These are phyloP conservation scores for Oryza meridionalis DNA, from an alignment of 176 grass and related monocot genomes.

Conservation along the genomic window DNA sequence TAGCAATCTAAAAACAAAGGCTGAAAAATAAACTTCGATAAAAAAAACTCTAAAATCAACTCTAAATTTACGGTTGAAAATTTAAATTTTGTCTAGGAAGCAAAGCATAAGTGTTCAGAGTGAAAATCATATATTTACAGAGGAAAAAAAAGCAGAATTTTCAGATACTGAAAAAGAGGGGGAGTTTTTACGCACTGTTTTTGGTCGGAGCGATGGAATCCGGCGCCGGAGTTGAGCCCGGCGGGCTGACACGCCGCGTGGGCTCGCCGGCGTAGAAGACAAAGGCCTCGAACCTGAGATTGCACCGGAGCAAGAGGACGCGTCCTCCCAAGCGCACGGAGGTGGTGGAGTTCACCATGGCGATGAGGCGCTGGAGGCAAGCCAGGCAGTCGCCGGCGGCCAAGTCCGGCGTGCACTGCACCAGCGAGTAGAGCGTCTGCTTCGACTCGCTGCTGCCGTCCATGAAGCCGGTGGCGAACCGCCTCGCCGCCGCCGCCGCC, in stretches of 20 bases:
- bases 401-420: slow-evolving; percentile 43
- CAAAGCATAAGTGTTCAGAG: not conserved
- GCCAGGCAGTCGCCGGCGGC: slow-evolving; percentile 27
- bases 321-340: not conserved
- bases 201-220: no score
- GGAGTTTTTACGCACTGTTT: no score
- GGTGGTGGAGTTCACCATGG: slow-evolving; percentile 32
- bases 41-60: no score
- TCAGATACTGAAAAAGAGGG: no score
- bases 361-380: slow-evolving; percentile 15
- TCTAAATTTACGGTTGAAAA: no score
- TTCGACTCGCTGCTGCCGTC: not conserved
- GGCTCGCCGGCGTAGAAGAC: not conserved
- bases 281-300: not conserved
- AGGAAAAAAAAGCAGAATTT: no score
- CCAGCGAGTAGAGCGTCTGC: not conserved
- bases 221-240: no score
- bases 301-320: slow-evolving; percentile 9
- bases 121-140: not conserved
- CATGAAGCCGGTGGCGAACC: slow-evolving; percentile 35
- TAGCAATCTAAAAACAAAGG: no score
- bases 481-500: not conserved
- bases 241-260: not conserved
- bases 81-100: not conserved
- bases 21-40: no score